Percentiles rank a stretch among this genome's conserved stretches.
phyloP scores from a whole-genome alignment of 257 asterid species.

The Knoxia roxburghii region DNA sequence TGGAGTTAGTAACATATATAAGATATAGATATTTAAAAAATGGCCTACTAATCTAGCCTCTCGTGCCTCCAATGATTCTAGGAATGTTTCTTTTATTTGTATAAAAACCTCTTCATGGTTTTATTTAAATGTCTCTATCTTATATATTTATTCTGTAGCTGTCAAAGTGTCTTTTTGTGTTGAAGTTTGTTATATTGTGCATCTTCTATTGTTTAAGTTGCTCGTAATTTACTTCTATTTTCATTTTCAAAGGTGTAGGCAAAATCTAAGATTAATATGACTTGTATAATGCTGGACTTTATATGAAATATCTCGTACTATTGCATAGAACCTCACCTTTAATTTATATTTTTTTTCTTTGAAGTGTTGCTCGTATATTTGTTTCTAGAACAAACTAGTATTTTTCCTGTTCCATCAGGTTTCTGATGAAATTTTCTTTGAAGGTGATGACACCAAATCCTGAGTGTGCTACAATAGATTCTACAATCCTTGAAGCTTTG shows the following conservation, averaged over 20 bases:
- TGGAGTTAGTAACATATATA: too few relatives aligned
- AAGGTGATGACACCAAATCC: slow-evolving; percentile 93
- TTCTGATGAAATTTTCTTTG: slow-evolving; percentile 18
- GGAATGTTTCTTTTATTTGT: too few relatives aligned
- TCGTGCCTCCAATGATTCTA: too few relatives aligned
- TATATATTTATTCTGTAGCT: too few relatives aligned
- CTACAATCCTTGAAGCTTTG: slow-evolving; percentile 82
- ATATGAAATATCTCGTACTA: background rate
- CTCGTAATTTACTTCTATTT: background rate
- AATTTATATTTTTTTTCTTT: background rate
- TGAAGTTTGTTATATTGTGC: background rate
- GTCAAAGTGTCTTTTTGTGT: background rate
- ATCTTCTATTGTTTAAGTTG: background rate
- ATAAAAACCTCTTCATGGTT: background rate
- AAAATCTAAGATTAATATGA: background rate
- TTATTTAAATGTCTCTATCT: background rate
- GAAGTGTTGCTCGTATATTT: background rate
- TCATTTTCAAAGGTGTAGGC: background rate
- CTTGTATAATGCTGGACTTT: background rate
- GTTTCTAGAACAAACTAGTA: background rate
- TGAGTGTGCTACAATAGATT: slow-evolving; percentile 75
- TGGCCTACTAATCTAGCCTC: too few relatives aligned
- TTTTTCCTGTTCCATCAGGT: background rate
- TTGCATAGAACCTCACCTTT: too few relatives aligned
- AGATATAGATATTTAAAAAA: too few relatives aligned